Conservation (phyloP, 371 early-diverging fungal species). For the Mortierella sp. region DNA sequence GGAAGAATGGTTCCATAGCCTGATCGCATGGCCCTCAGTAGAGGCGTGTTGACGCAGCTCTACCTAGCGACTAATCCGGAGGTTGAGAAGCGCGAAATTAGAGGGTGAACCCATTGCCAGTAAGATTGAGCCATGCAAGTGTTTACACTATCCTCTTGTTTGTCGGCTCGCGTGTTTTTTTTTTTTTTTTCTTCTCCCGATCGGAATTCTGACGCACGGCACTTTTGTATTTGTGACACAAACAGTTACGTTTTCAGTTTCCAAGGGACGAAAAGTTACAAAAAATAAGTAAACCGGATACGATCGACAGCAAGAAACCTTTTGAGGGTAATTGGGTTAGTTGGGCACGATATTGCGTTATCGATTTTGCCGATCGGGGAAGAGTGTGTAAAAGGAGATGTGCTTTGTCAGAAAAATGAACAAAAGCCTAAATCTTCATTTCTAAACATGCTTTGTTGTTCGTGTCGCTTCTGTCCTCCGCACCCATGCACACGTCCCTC, state of each 20-base stretch:
- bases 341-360: too few relatives aligned
- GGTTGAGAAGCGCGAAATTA: constrained; percentile 63
- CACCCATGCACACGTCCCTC: too few relatives aligned
- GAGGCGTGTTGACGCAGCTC: constrained; percentile 73
- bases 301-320: too few relatives aligned
- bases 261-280: background rate
- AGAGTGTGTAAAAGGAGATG: too few relatives aligned
- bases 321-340: too few relatives aligned
- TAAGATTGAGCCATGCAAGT: constrained; percentile 39
- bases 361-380: too few relatives aligned
- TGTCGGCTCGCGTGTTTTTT: background rate
- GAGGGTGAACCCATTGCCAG: constrained; percentile 59
- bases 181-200: background rate
- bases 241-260: background rate
- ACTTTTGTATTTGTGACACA: background rate
- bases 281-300: too few relatives aligned
- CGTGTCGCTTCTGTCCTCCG: too few relatives aligned
- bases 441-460: too few relatives aligned
- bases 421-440: too few relatives aligned
- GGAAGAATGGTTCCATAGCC: background rate
- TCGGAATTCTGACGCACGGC: background rate
- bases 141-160: constrained; percentile 6
- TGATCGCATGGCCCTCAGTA: constrained; percentile 55
- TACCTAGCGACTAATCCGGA: constrained; percentile 74
- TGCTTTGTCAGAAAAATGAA: too few relatives aligned